A percentile compares a stretch with the other conserved stretches of the same genome.
Evolutionary conservation across 345 rosid species (phyloP).

Genomic region (Dimocarpus longan): DNA sequence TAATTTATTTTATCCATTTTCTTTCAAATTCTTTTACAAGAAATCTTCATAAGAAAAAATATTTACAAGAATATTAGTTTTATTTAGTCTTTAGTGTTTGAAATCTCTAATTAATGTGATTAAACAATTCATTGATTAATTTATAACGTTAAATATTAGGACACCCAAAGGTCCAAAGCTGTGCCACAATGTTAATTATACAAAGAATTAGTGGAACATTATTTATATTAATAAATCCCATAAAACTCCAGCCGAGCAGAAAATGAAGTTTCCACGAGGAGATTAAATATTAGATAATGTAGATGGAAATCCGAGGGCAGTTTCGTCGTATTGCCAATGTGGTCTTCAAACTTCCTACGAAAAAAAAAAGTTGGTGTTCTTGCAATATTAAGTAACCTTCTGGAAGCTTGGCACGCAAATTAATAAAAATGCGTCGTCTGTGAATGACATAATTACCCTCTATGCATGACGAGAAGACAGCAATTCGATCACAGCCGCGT

Average conservation of each 20-base stretch:
- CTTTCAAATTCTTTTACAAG: no score
- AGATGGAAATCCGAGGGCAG: neutral
- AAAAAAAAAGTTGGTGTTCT: conserved; percentile 9
- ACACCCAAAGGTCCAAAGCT: neutral
- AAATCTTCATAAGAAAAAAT: no score
- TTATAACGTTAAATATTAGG: no score
- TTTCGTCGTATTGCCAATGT: conserved; percentile 15
- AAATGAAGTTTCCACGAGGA: neutral
- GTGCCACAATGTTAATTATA: neutral
- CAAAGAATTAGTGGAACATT: neutral
- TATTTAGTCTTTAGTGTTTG: neutral
- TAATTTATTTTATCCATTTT: no score
- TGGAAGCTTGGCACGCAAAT: conserved; percentile 13
- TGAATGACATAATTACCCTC: conserved; percentile 4
- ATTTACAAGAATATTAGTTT: no score
- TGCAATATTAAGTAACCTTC: conserved; percentile 23
- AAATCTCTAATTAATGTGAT: no score
- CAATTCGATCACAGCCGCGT: conserved; percentile 17
- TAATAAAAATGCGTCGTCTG: neutral
- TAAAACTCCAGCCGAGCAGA: neutral
- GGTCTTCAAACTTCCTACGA: neutral
- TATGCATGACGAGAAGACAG: neutral
- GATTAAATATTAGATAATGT: neutral
- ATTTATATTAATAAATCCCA: neutral
- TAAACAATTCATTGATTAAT: no score